These are phyloP conservation scores for Eimeria falciformis DNA, from an alignment of 169 alveolate genomes.

Conservation along the genomic window DNA sequence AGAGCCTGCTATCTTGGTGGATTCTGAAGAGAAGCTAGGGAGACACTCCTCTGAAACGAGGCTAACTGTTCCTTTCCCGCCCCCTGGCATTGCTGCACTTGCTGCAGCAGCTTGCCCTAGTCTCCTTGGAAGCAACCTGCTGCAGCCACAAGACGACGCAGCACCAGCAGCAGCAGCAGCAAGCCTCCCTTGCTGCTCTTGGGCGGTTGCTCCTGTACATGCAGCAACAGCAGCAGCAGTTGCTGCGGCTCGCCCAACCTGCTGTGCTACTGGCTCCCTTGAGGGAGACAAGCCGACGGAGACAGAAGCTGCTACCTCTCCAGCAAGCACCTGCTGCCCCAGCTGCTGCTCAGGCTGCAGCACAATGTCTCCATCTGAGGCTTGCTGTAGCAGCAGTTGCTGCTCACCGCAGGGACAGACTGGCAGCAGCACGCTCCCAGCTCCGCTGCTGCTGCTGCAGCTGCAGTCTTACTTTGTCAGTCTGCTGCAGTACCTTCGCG, in stretches of 20 bases:
- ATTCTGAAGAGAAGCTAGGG: neutral
- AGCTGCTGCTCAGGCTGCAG: conserved; percentile 11
- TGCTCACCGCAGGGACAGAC: neutral
- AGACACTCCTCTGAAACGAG: neutral
- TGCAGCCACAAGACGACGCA: neutral
- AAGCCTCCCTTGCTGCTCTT: neutral
- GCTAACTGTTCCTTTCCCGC: neutral
- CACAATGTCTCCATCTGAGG: neutral
- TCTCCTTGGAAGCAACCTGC: neutral
- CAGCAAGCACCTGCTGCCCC: neutral
- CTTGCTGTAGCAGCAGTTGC: neutral
- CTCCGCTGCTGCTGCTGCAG: neutral
- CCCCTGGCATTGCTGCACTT: neutral
- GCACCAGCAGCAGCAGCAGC: neutral
- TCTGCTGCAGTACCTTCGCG: neutral
- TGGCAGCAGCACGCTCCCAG: conserved; percentile 9
- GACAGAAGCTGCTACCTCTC: neutral
- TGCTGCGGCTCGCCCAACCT: neutral
- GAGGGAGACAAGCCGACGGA: neutral
- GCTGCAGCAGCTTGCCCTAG: neutral
- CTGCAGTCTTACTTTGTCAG: neutral
- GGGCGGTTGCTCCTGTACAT: neutral
- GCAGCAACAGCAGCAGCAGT: neutral
- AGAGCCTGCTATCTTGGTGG: neutral
- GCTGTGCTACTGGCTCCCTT: neutral